phyloP scores from a whole-genome alignment of 1,284 basidiomycete genomes.

The Apiotrichum siamense region DNA sequence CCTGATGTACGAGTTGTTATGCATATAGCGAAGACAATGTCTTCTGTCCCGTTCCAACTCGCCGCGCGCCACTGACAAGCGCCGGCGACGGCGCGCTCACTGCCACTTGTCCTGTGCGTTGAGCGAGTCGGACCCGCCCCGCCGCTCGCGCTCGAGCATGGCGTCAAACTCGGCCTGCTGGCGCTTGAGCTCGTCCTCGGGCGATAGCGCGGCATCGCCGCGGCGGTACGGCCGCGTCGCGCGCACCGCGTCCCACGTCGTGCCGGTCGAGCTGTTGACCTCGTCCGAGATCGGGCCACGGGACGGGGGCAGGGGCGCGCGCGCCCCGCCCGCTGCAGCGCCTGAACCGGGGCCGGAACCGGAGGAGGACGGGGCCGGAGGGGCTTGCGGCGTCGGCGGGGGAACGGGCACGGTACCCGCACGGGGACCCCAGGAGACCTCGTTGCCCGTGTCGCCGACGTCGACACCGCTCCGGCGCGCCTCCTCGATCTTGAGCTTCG shows the following conservation, averaged over 20 bases:
- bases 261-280: background rate
- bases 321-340: background rate
- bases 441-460: background rate
- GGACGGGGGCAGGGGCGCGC: too few relatives aligned
- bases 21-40: too few relatives aligned
- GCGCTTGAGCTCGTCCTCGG: slow-evolving; percentile 12
- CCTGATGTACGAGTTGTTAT: too few relatives aligned
- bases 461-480: background rate
- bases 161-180: slow-evolving; percentile 35
- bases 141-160: slow-evolving; percentile 32
- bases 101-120: slow-evolving; percentile 11
- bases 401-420: too few relatives aligned
- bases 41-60: too few relatives aligned
- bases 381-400: too few relatives aligned
- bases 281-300: background rate
- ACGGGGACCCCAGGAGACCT: too few relatives aligned
- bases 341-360: background rate
- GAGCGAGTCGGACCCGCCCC: slow-evolving; percentile 21
- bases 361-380: background rate
- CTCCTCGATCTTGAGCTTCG: slow-evolving; percentile 17
- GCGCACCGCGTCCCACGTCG: slow-evolving; percentile 7
- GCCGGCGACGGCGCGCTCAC: too few relatives aligned
- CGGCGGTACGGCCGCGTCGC: slow-evolving; percentile 1
- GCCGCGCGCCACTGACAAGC: too few relatives aligned
- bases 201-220: background rate